Evolutionary conservation across 148 eudicot genomes (phyloP).

Genomic region (Dysphania ambrosioides): DNA sequence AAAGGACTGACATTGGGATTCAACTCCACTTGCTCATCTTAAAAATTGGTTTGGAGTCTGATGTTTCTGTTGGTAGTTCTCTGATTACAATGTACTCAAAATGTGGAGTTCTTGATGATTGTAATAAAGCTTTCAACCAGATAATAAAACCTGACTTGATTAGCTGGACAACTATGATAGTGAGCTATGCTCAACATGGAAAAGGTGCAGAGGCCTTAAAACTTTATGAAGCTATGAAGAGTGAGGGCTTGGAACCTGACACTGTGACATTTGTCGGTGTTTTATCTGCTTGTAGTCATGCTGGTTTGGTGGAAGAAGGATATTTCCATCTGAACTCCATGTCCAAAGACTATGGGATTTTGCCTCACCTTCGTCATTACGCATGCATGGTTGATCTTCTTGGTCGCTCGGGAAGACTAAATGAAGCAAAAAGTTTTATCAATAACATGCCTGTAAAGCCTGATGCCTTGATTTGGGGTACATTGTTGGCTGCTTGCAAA

Average conservation of each 20-base stretch:
- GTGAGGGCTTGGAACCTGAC: constrained; percentile 64
- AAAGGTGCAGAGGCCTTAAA: constrained; percentile 59
- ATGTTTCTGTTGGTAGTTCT: constrained; percentile 64
- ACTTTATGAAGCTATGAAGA: constrained; percentile 58
- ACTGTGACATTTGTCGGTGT: constrained; percentile 82
- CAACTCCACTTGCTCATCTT: constrained; percentile 50
- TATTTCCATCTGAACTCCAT: constrained; percentile 68
- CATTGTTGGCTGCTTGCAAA: constrained; percentile 77
- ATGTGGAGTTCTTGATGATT: constrained; percentile 55
- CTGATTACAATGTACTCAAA: constrained; percentile 73
- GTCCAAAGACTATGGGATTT: constrained; percentile 55
- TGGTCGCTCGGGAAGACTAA: constrained; percentile 71
- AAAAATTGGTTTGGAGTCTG: constrained; percentile 61
- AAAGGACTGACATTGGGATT: constrained; percentile 40
- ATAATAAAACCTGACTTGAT: constrained; percentile 61
- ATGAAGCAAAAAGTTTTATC: constrained; percentile 70
- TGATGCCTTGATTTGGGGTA: constrained; percentile 66
- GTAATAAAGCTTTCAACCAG: constrained; percentile 53
- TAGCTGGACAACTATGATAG: constrained; percentile 73
- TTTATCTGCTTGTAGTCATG: constrained; percentile 86
- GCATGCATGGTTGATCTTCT: constrained; percentile 90
- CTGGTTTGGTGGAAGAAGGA: constrained; percentile 78
- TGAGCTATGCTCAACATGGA: constrained; percentile 76
- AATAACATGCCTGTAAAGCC: constrained; percentile 61
- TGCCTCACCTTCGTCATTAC: constrained; percentile 65